These are phyloP conservation scores for Teunomyces cretensis DNA, from an alignment of 805 yeast species.

Conservation along the genomic window DNA sequence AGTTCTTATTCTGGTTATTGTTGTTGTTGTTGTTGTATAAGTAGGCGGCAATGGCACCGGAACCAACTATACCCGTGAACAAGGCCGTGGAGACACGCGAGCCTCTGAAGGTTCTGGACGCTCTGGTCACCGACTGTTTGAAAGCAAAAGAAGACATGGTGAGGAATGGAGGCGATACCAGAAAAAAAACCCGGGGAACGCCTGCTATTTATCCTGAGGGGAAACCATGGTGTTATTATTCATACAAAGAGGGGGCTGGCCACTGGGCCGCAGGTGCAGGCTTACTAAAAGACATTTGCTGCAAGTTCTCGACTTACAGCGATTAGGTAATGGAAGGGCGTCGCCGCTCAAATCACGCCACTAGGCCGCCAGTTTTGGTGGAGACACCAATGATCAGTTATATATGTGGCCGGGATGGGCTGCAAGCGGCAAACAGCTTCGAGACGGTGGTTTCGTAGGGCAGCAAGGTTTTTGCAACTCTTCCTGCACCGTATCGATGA, in stretches of 20 bases:
- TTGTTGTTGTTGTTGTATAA: conserved; percentile 16
- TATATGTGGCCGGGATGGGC: too few relatives aligned
- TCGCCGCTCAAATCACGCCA: too few relatives aligned
- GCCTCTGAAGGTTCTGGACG: conserved; percentile 2
- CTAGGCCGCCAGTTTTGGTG: too few relatives aligned
- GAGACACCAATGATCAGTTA: too few relatives aligned
- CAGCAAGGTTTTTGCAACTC: conserved; percentile 1
- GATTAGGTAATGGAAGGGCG: too few relatives aligned
- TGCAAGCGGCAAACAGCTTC: too few relatives aligned
- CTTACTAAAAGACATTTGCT: too few relatives aligned
- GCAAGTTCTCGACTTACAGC: too few relatives aligned
- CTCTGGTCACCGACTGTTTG: conserved; percentile 2
- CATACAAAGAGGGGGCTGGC: too few relatives aligned
- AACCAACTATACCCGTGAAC: conserved; percentile 23
- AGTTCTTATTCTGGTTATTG: conserved; percentile 6
- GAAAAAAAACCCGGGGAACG: not conserved
- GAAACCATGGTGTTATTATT: not conserved
- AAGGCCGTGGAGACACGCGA: conserved; percentile 6
- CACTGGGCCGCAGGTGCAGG: too few relatives aligned
- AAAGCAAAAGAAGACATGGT: conserved; percentile 5
- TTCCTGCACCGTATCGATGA: not conserved
- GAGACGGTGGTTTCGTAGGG: too few relatives aligned
- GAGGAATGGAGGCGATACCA: too few relatives aligned
- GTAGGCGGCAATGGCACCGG: conserved; percentile 22
- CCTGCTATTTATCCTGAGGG: conserved; percentile 2